Evolutionary conservation across 208 protist species (phyloP).

Genomic region (Strigomonas culicis): DNA sequence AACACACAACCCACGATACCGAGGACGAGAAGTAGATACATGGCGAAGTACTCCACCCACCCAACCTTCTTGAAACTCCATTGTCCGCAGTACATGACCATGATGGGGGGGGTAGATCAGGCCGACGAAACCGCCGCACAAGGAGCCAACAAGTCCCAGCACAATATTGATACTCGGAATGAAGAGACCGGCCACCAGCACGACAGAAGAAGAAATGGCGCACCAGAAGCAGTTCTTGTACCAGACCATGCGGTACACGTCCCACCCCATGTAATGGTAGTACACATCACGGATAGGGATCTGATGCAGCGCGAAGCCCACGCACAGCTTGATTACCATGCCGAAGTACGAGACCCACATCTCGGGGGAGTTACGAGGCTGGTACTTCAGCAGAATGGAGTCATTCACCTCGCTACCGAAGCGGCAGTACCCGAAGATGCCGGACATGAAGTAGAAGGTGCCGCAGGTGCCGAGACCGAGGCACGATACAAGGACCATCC

Average conservation of each 20-base stretch:
- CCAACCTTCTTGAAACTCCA: conserved; percentile 32
- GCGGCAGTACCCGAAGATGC: conserved; percentile 66
- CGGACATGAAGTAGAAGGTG: conserved; percentile 61
- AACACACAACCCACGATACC: conserved; percentile 59
- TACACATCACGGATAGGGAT: conserved; percentile 53
- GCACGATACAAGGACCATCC: conserved; percentile 36
- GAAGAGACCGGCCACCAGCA: conserved; percentile 58
- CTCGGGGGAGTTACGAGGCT: conserved; percentile 36
- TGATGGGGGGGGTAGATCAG: conserved; percentile 61
- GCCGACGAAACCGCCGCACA: conserved; percentile 59
- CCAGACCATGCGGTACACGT: conserved; percentile 47
- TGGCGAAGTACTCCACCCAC: conserved; percentile 37
- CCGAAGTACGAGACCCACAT: conserved; percentile 58
- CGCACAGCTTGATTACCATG: conserved; percentile 71
- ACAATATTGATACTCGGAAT: conserved; percentile 68
- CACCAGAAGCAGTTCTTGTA: conserved; percentile 39
- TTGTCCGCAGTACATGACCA: conserved; percentile 61
- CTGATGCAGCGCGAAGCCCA: conserved; percentile 57
- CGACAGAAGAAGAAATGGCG: conserved; percentile 19
- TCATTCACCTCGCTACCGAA: conserved; percentile 43
- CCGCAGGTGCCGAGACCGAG: conserved; percentile 35
- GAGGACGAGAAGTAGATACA: conserved; percentile 48
- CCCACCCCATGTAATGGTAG: conserved; percentile 48
- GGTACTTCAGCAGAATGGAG: conserved; percentile 64
- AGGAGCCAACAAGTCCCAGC: conserved; percentile 48